These are phyloP conservation scores for Gamarada debralockiae DNA, from an alignment of 495 filamentous ascomycete genomes.

Conservation along the genomic window DNA sequence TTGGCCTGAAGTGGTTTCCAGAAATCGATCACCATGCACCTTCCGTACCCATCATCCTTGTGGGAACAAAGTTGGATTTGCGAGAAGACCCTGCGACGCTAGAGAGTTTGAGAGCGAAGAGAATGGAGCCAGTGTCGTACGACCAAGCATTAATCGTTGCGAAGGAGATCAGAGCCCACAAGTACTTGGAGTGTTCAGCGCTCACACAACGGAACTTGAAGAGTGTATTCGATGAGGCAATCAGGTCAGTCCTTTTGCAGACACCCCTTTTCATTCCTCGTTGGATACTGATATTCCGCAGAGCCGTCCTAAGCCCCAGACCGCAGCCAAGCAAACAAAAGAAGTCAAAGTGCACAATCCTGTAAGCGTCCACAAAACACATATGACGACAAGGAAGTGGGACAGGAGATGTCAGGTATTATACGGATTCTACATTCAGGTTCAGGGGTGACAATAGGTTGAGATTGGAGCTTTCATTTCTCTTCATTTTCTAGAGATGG, in stretches of 20 bases:
- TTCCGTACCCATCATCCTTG: constrained; percentile 91
- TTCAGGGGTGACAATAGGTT: not conserved
- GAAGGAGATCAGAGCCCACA: constrained; percentile 89
- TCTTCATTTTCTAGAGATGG: constrained; percentile 20
- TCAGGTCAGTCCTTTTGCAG: constrained; percentile 56
- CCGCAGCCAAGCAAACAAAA: constrained; percentile 59
- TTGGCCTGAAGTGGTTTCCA: constrained; percentile 63
- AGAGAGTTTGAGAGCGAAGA: constrained; percentile 72
- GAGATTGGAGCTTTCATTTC: constrained; percentile 12
- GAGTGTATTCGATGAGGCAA: constrained; percentile 97
- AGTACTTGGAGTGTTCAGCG: constrained; percentile 98
- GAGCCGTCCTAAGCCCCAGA: constrained; percentile 55
- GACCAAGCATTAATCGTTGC: constrained; percentile 79
- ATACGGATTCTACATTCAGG: not conserved
- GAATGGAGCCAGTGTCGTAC: constrained; percentile 90
- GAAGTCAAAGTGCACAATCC: constrained; percentile 68
- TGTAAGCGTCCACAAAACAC: constrained; percentile 44
- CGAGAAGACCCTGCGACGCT: constrained; percentile 82
- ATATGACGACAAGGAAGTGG: not conserved
- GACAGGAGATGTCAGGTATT: not conserved
- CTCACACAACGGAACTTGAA: constrained; percentile 94
- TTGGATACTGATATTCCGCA: constrained; percentile 27
- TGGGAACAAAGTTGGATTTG: constrained; percentile 95
- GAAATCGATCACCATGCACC: constrained; percentile 97
- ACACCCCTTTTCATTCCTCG: not conserved